These are phyloP conservation scores for Xylaria sp. DNA, from an alignment of 2,329 filamentous ascomycete species.

Conservation along the genomic window DNA sequence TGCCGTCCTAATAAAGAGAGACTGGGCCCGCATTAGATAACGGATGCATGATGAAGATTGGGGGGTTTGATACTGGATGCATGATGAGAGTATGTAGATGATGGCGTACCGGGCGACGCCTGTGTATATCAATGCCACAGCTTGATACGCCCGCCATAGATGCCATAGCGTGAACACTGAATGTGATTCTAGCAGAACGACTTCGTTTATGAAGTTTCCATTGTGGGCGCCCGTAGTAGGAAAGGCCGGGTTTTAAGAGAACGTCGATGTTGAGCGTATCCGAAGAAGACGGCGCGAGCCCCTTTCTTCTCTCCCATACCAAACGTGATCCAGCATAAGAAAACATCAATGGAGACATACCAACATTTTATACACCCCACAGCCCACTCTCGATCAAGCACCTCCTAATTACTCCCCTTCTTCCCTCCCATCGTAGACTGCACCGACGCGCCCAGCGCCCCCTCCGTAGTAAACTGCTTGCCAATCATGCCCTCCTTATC, in stretches of 20 bases:
- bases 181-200: too few relatives aligned
- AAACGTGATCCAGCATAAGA: not conserved
- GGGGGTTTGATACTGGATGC: constrained; percentile 5
- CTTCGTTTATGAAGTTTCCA: too few relatives aligned
- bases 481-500: constrained; percentile 49
- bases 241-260: too few relatives aligned
- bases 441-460: constrained; percentile 48
- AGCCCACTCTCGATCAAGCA: too few relatives aligned
- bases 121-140: constrained; percentile 6
- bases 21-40: constrained; percentile 9
- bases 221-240: too few relatives aligned
- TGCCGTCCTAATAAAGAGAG: constrained; percentile 5
- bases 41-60: constrained; percentile 10
- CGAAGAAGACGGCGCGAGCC: too few relatives aligned
- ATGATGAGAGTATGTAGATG: constrained; percentile 13
- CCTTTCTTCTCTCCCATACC: too few relatives aligned
- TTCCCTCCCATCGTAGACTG: constrained; percentile 41
- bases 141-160: constrained; percentile 6
- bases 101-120: constrained; percentile 3
- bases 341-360: not conserved
- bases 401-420: constrained; percentile 30
- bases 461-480: constrained; percentile 50
- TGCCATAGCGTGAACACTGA: too few relatives aligned
- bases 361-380: not conserved
- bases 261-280: too few relatives aligned